Percentiles rank a stretch among this genome's conserved stretches.
Evolutionary conservation across 345 rosid genomes (phyloP).

Genomic region (Eutrema yunnanense): DNA sequence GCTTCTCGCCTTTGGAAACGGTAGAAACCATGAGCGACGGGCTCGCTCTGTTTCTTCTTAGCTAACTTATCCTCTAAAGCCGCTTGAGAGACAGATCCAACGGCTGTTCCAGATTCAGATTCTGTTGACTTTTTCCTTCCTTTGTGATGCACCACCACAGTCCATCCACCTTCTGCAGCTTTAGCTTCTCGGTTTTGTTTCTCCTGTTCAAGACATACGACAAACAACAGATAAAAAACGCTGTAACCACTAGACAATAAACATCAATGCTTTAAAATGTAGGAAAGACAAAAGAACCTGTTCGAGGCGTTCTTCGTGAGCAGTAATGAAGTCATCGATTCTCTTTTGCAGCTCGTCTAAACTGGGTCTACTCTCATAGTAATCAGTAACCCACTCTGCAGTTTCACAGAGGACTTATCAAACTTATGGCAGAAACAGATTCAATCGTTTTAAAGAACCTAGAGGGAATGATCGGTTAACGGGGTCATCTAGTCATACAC

Average conservation of each 20-base stretch:
- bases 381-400: slow-evolving; percentile 78
- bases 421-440: background rate
- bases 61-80: slow-evolving; percentile 51
- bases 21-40: slow-evolving; percentile 63
- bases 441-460: background rate
- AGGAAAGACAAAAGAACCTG: slow-evolving; percentile 40
- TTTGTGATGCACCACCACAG: slow-evolving; percentile 86
- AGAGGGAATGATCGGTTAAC: background rate
- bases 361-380: slow-evolving; percentile 70
- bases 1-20: slow-evolving; percentile 89
- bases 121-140: slow-evolving; percentile 94
- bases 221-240: background rate
- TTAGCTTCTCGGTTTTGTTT: slow-evolving; percentile 70
- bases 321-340: slow-evolving; percentile 70
- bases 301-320: slow-evolving; percentile 69
- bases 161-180: slow-evolving; percentile 95
- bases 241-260: background rate
- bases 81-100: slow-evolving; percentile 76
- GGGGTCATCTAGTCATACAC: background rate
- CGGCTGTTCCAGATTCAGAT: slow-evolving; percentile 65
- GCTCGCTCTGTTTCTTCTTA: slow-evolving; percentile 66
- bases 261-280: background rate
- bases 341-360: slow-evolving; percentile 66
- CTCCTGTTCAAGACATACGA: slow-evolving; percentile 42
- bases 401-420: background rate